Percentiles rank a stretch among this genome's conserved stretches.
phyloP scores from a whole-genome alignment of 2,329 filamentous ascomycete species.

The Aspergillus unguis region DNA sequence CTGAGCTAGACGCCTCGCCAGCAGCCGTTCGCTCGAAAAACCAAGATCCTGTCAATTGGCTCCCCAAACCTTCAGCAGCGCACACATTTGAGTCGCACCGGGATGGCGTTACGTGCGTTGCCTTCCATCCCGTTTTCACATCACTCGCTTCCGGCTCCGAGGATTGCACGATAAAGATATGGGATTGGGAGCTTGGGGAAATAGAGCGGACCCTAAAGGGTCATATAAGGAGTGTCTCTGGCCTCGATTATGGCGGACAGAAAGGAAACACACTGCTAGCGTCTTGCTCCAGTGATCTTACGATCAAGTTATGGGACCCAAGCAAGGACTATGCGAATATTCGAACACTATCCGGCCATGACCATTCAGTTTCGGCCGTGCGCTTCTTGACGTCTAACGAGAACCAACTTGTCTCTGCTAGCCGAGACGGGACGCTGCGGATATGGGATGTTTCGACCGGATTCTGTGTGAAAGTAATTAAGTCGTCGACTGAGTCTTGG shows the following conservation, averaged over 20 bases:
- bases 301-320: conserved; percentile 93
- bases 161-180: conserved; percentile 91
- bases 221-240: conserved; percentile 79
- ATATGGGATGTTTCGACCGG: conserved; percentile 93
- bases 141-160: conserved; percentile 89
- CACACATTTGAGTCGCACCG: conserved; percentile 81
- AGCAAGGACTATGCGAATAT: conserved; percentile 91
- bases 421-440: conserved; percentile 75
- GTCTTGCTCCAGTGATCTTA: conserved; percentile 80
- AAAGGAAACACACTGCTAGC: conserved; percentile 73
- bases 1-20: conserved; percentile 15
- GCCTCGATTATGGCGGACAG: conserved; percentile 85
- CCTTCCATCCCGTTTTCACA: conserved; percentile 87
- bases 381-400: conserved; percentile 75
- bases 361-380: conserved; percentile 83
- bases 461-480: conserved; percentile 81
- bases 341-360: conserved; percentile 81
- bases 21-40: conserved; percentile 10
- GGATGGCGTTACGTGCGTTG: conserved; percentile 77
- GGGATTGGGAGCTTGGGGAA: conserved; percentile 93
- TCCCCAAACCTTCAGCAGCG: conserved; percentile 43
- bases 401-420: conserved; percentile 81
- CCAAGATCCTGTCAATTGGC: conserved; percentile 21
- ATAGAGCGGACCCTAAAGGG: conserved; percentile 85
- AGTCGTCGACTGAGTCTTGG: conserved; percentile 66